Evolutionary conservation across 1,139 yeast genomes (phyloP), one percentile per base, ranked within the genome.

Genomic region (Pneumocystis sp.): DNA sequence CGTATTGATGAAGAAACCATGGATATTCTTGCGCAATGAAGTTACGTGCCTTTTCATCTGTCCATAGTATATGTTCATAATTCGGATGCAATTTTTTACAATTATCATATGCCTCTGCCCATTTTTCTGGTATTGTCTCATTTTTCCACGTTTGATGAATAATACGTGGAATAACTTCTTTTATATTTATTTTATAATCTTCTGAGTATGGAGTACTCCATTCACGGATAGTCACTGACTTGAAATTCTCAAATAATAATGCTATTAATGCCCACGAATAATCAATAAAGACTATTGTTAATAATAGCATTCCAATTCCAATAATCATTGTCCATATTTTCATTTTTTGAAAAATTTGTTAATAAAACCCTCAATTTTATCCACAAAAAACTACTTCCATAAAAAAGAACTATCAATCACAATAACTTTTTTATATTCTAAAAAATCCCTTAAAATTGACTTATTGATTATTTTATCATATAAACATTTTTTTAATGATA

Each of bases 111-210:
- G 96, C 90, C 1, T 81, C 81, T 70, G 78, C 77, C 97, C 97
- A 90, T 66, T 82, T 79, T 62, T 84, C 89, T 1, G 97, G 97
- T 37, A 90, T 82, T 35, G 84, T 81, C 29, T 78, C 81, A 37
- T 87, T 86, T 75, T 89, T 90, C 76, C 90, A 90, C 19, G 97
- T 90, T 76, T 90, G 97, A 74, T 90, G 97, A 66, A 90, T 89
- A 73, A 90, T 89, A 73, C 87, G 88, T 57, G 97, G 97, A 63
- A 90, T 88, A 63, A 85, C 73, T 62, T 67, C 69, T 8, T 70
- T 68, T n/a, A 37, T 12, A 21, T 66, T 67, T 44, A 61, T 64
- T 67, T 80, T 79, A 15, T 83, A 83, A 69, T 77, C 77, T 44
- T 76, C 77, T 42, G 79, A 73, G 3, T 84, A 83, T 45, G 75